Percentiles rank a stretch among this genome's conserved stretches.
These are phyloP conservation scores for Alternaria metachromatica DNA, from an alignment of 2,329 filamentous ascomycete species.

Conservation along the genomic window DNA sequence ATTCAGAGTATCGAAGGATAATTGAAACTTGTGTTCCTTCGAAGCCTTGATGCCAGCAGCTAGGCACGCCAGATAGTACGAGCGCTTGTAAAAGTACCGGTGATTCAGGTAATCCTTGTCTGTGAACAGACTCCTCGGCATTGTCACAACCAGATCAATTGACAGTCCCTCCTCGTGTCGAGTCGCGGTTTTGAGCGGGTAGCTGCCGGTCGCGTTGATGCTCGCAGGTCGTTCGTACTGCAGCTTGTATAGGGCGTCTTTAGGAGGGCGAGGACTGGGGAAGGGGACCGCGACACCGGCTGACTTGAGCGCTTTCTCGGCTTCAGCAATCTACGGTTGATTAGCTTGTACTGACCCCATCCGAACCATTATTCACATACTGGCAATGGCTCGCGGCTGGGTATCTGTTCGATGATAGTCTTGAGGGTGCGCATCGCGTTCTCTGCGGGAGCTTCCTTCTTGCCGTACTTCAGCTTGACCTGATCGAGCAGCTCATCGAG, in stretches of 20 bases:
- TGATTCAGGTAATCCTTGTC: slow-evolving; percentile 94
- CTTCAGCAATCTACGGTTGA: slow-evolving; percentile 68
- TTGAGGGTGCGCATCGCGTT: slow-evolving; percentile 45
- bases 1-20: slow-evolving; percentile 71
- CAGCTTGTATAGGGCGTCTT: slow-evolving; percentile 81
- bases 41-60: slow-evolving; percentile 71
- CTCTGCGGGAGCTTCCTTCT: slow-evolving; percentile 61
- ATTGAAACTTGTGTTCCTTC: slow-evolving; percentile 60
- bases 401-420: slow-evolving; percentile 58
- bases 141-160: slow-evolving; percentile 85
- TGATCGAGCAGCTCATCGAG: slow-evolving; percentile 68
- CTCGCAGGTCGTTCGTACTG: slow-evolving; percentile 76
- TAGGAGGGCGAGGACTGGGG: slow-evolving; percentile 77
- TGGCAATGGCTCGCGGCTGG: slow-evolving; percentile 56
- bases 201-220: slow-evolving; percentile 89
- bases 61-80: slow-evolving; percentile 87
- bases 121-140: slow-evolving; percentile 81
- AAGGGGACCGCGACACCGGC: slow-evolving; percentile 79
- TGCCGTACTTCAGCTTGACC: slow-evolving; percentile 64
- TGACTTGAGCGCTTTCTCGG: slow-evolving; percentile 69
- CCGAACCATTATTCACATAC: slow-evolving; percentile 32
- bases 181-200: slow-evolving; percentile 76
- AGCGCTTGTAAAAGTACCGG: slow-evolving; percentile 92
- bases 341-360: slow-evolving; percentile 11
- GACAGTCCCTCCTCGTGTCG: slow-evolving; percentile 65